Conservation (phyloP, 1,284 basidiomycete species). For the Leccinum colubrinum region DNA sequence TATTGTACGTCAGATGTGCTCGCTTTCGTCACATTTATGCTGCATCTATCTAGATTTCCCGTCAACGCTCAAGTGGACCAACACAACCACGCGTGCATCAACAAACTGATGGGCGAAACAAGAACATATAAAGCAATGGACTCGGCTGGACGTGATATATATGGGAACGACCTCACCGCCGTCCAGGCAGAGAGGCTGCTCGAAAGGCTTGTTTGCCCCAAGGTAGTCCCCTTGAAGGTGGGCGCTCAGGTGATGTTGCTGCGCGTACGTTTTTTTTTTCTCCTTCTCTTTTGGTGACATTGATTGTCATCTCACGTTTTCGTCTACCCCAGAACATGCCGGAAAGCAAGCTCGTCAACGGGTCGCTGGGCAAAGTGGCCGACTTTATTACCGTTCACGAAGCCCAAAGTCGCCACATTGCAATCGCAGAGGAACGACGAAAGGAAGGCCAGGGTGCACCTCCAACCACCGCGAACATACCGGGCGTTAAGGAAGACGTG, state of each 20-base stretch:
- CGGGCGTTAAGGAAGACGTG: slow-evolving; percentile 12
- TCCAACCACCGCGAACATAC: slow-evolving; percentile 1
- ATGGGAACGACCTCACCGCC: slow-evolving; percentile 15
- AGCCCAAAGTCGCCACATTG: slow-evolving; percentile 40
- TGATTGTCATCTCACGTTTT: neutral
- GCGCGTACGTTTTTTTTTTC: slow-evolving; percentile 37
- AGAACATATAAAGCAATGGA: slow-evolving; percentile 28
- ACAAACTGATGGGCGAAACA: slow-evolving; percentile 14
- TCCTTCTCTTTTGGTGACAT: too few species aligned
- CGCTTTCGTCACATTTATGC: neutral
- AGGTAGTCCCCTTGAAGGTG: slow-evolving; percentile 30
- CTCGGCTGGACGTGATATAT: slow-evolving; percentile 24
- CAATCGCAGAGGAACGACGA: slow-evolving; percentile 34
- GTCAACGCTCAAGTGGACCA: slow-evolving; percentile 27
- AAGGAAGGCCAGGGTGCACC: slow-evolving; percentile 7
- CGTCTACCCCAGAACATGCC: slow-evolving; percentile 41
- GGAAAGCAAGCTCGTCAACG: slow-evolving; percentile 75
- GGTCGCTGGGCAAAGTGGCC: slow-evolving; percentile 79
- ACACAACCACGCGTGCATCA: slow-evolving; percentile 22
- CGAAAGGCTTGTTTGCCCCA: slow-evolving; percentile 32
- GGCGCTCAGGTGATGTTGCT: slow-evolving; percentile 72
- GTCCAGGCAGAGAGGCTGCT: slow-evolving; percentile 27
- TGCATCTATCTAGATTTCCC: slow-evolving; percentile 20
- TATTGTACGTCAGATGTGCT: slow-evolving; percentile 41
- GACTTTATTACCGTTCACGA: slow-evolving; percentile 55